These are phyloP conservation scores for Leucocoprinus birnbaumii DNA, from an alignment of 768 basidiomycete genomes.

Conservation along the genomic window DNA sequence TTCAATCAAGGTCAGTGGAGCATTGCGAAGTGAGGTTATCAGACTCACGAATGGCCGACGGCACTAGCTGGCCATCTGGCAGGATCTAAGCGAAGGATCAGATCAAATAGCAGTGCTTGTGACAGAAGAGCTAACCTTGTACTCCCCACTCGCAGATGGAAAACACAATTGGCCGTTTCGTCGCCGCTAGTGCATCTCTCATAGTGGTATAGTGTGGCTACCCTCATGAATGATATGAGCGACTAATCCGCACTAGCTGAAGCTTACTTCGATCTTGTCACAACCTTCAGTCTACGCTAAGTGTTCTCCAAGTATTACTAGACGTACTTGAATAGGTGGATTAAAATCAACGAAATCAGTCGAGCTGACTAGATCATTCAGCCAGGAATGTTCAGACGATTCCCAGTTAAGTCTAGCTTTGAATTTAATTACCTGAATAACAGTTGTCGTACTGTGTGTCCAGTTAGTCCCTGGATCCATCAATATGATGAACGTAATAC, in stretches of 20 bases:
- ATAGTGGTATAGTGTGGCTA: slow-evolving; percentile 42
- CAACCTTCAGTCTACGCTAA: no score
- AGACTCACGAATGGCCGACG: slow-evolving; percentile 42
- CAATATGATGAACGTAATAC: slow-evolving; percentile 14
- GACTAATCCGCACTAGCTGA: neutral
- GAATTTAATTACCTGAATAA: slow-evolving; percentile 33
- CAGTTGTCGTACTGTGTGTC: slow-evolving; percentile 44
- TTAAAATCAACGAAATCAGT: slow-evolving; percentile 46
- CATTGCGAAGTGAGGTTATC: neutral
- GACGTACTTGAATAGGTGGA: slow-evolving; percentile 32
- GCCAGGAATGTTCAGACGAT: neutral
- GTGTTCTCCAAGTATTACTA: neutral
- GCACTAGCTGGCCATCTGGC: slow-evolving; percentile 45
- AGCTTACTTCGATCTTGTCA: slow-evolving; percentile 31
- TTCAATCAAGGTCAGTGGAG: no score
- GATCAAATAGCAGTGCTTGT: neutral
- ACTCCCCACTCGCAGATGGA: slow-evolving; percentile 51
- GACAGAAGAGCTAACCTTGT: slow-evolving; percentile 26
- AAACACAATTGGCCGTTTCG: slow-evolving; percentile 44
- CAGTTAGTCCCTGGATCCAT: neutral
- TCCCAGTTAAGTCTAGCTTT: neutral
- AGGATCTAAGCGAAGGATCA: slow-evolving; percentile 28
- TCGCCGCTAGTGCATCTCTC: slow-evolving; percentile 41
- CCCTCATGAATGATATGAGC: neutral
- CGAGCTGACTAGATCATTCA: slow-evolving; percentile 24